These are phyloP conservation scores for Penicillium antarcticum DNA, from an alignment of 495 filamentous ascomycete species.

Conservation along the genomic window DNA sequence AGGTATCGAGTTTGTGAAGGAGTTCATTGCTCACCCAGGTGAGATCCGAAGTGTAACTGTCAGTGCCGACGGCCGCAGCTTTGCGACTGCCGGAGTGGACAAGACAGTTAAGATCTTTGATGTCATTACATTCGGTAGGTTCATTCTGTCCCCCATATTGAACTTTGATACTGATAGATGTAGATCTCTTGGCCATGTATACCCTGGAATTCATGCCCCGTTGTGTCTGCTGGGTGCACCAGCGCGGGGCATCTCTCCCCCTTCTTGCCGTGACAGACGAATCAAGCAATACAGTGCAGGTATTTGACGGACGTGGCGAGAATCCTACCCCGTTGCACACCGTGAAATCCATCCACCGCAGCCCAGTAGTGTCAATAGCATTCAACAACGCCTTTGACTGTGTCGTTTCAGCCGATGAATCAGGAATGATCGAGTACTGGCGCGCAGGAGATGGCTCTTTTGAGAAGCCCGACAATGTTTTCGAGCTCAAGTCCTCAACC, in stretches of 20 bases:
- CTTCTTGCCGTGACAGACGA: slow-evolving; percentile 88
- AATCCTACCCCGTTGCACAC: slow-evolving; percentile 69
- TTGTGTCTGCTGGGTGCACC: slow-evolving; percentile 90
- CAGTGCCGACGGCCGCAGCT: slow-evolving; percentile 88
- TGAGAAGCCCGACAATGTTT: slow-evolving; percentile 90
- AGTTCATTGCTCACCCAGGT: slow-evolving; percentile 85
- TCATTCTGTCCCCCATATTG: not conserved
- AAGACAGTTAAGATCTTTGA: slow-evolving; percentile 95
- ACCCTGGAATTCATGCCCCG: slow-evolving; percentile 69
- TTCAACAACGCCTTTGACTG: slow-evolving; percentile 90
- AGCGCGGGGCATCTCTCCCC: slow-evolving; percentile 80
- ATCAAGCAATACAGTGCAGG: slow-evolving; percentile 61
- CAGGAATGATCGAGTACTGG: slow-evolving; percentile 98
- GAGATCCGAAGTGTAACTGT: slow-evolving; percentile 80
- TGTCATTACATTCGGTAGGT: slow-evolving; percentile 80
- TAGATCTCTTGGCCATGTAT: slow-evolving; percentile 79
- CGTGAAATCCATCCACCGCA: slow-evolving; percentile 71
- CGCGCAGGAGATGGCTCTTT: slow-evolving; percentile 66
- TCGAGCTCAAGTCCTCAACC: slow-evolving; percentile 85
- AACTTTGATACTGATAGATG: slow-evolving; percentile 10
- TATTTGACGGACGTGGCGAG: slow-evolving; percentile 91
- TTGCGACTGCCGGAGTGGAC: slow-evolving; percentile 83
- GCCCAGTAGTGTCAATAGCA: slow-evolving; percentile 74
- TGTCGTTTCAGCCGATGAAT: slow-evolving; percentile 82
- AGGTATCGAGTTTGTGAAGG: slow-evolving; percentile 95